phyloP scores from a whole-genome alignment of 2,329 filamentous ascomycete genomes.

The Cercospora sp. region DNA sequence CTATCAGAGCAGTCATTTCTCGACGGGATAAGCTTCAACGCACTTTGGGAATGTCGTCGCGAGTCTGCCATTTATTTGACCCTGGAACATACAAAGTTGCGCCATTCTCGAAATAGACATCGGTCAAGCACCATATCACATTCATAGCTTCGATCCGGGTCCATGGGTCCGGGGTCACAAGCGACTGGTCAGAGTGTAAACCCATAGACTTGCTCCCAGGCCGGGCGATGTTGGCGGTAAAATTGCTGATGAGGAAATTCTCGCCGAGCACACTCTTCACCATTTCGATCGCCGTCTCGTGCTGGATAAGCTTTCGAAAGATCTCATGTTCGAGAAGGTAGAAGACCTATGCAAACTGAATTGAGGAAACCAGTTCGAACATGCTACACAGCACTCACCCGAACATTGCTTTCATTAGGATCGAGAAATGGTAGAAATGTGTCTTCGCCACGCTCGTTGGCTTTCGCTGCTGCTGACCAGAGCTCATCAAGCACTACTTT shows the following conservation, averaged over 20 bases:
- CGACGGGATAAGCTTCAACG: background rate
- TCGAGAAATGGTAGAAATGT: background rate
- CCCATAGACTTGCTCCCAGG: background rate
- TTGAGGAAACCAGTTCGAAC: background rate
- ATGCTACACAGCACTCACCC: background rate
- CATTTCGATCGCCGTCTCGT: background rate
- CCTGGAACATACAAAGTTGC: background rate
- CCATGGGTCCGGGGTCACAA: background rate
- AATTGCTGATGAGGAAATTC: background rate
- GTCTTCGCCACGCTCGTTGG: background rate
- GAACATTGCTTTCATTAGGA: background rate
- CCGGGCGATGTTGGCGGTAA: background rate
- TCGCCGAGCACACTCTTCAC: background rate
- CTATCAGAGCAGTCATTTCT: background rate
- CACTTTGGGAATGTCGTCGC: background rate
- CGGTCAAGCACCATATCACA: background rate
- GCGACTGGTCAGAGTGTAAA: background rate
- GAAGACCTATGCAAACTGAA: background rate
- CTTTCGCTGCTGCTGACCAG: background rate
- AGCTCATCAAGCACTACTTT: background rate
- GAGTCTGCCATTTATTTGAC: background rate
- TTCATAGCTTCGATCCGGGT: background rate
- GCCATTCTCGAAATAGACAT: background rate
- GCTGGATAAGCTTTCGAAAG: background rate
- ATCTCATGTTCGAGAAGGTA: background rate